Evolutionary conservation across 2,329 filamentous ascomycete genomes (phyloP).

Genomic region (Fusarium oxysporum): DNA sequence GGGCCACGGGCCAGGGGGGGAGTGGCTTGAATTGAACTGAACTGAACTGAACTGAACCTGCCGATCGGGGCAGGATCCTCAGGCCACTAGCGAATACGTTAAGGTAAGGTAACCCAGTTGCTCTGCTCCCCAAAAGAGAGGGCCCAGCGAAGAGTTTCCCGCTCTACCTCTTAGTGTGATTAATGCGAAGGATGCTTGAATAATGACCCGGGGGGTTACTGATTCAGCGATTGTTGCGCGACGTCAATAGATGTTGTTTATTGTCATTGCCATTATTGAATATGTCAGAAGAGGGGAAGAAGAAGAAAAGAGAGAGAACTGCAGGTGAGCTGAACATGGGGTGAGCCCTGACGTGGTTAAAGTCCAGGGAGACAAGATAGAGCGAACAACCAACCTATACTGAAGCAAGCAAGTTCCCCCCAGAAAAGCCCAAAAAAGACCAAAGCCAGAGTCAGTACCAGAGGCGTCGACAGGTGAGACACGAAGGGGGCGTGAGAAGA

Average conservation of each 20-base stretch:
- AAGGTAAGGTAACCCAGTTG: conserved; percentile 12
- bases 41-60: conserved; percentile 37
- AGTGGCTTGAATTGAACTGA: conserved; percentile 41
- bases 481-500: conserved; percentile 20
- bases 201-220: background rate
- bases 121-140: conserved; percentile 29
- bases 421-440: conserved; percentile 30
- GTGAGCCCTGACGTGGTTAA: conserved; percentile 36
- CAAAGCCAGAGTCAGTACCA: conserved; percentile 20
- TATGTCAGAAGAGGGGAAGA: conserved; percentile 11
- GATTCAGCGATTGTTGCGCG: conserved; percentile 16
- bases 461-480: conserved; percentile 37
- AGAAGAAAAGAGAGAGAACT: conserved; percentile 27
- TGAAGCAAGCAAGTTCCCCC: conserved; percentile 17
- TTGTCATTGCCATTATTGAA: conserved; percentile 6
- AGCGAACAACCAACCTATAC: background rate
- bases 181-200: conserved; percentile 25
- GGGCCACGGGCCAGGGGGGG: conserved; percentile 40
- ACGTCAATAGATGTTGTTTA: conserved; percentile 1
- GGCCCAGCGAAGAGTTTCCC: conserved; percentile 39
- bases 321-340: conserved; percentile 37
- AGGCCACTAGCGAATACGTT: conserved; percentile 45
- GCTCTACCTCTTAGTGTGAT: conserved; percentile 31
- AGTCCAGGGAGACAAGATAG: conserved; percentile 19
- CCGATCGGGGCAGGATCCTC: conserved; percentile 51